These are phyloP conservation scores for Dalbergia cochinchinensis DNA, from an alignment of 306 rosid genomes.

Conservation along the genomic window DNA sequence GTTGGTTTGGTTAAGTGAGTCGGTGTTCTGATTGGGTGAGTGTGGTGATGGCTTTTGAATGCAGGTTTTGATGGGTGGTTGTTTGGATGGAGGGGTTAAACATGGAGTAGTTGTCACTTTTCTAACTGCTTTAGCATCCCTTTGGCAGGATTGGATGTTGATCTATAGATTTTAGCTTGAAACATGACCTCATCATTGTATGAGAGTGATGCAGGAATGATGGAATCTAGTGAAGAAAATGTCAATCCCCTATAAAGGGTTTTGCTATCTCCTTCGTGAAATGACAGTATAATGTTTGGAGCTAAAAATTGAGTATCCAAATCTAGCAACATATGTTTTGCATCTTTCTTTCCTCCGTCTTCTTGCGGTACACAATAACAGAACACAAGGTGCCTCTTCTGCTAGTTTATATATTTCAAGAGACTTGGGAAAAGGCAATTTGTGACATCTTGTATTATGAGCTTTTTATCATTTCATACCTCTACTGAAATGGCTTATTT, in stretches of 20 bases:
- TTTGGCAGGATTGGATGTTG: no score
- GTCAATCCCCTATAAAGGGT: not conserved
- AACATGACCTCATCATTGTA: no score
- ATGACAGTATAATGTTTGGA: conserved; percentile 8
- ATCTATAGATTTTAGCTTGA: no score
- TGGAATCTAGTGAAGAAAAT: not conserved
- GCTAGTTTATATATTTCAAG: conserved; percentile 28
- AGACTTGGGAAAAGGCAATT: conserved; percentile 10
- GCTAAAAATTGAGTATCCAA: conserved; percentile 26
- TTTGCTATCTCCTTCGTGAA: conserved; percentile 5
- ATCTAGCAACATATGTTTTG: conserved; percentile 4
- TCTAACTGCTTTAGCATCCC: no score
- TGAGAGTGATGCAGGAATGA: not conserved
- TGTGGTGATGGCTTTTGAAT: no score
- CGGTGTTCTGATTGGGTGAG: no score
- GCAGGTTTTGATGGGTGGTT: no score
- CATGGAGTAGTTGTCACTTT: no score
- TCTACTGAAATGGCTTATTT: conserved; percentile 35
- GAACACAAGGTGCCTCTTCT: conserved; percentile 25
- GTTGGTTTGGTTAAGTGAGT: no score
- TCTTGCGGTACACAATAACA: not conserved
- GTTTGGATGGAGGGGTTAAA: no score
- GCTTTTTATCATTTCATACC: conserved; percentile 5
- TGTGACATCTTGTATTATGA: not conserved
- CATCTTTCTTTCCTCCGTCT: not conserved